Evolutionary conservation across 129 eudicot genomes (phyloP).

Genomic region (Apium graveolens): DNA sequence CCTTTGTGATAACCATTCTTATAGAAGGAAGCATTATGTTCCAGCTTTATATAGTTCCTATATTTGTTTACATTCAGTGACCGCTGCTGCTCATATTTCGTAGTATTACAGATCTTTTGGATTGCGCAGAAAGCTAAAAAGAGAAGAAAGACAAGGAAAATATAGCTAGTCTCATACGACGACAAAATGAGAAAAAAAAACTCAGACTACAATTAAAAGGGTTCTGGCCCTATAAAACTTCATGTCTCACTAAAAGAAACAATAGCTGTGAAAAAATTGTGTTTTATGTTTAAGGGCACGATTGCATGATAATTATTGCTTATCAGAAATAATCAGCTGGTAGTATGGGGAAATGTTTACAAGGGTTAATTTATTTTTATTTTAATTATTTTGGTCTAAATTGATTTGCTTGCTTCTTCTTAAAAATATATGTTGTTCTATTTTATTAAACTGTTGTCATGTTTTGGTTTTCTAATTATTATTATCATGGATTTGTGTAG

Average conservation of each 20-base stretch:
- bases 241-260: not conserved
- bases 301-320: not conserved
- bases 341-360: not conserved
- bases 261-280: not conserved
- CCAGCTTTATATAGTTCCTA: not conserved
- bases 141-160: not conserved
- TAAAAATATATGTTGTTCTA: not conserved
- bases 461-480: not conserved
- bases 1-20: not conserved
- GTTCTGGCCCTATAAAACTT: not conserved
- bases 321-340: not conserved
- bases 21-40: not conserved
- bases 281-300: not conserved
- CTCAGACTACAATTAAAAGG: not conserved
- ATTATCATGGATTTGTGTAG: slow-evolving; percentile 24
- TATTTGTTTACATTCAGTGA: not conserved
- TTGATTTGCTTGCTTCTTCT: not conserved
- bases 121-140: not conserved
- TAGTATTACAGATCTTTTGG: not conserved
- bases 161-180: not conserved
- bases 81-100: not conserved
- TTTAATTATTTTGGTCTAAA: not conserved
- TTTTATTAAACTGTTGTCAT: not conserved
- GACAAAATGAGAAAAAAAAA: not conserved
- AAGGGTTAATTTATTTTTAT: not conserved